Conservation (phyloP, 257 asterid species). For the Lycium ferocissimum region DNA sequence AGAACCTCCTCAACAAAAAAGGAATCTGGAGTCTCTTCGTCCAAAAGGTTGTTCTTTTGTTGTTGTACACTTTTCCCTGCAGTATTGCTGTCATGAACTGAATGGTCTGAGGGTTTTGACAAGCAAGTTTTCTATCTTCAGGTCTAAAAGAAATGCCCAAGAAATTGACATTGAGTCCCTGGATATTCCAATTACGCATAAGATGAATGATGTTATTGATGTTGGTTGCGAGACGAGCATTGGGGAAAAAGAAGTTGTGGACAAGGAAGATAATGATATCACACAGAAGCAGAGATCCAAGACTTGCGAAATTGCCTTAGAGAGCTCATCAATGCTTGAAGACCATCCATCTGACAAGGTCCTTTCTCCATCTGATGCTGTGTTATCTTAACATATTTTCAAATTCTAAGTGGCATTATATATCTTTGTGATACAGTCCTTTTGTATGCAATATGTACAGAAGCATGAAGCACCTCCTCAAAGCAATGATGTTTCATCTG, state of each 20-base stretch:
- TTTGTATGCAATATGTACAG: constrained; percentile 8
- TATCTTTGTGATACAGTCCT: not conserved
- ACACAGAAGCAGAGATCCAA: not conserved
- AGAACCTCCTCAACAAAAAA: constrained; percentile 30
- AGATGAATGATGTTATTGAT: not conserved
- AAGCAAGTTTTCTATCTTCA: constrained; percentile 2
- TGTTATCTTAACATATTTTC: constrained; percentile 18
- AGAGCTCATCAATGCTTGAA: not conserved
- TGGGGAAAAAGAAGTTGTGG: not conserved
- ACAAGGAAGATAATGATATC: not conserved
- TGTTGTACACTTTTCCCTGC: not conserved
- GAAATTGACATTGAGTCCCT: not conserved
- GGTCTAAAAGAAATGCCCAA: constrained; percentile 19
- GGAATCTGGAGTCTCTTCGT: constrained; percentile 10
- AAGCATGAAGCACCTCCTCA: not conserved
- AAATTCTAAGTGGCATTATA: not conserved
- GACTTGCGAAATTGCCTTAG: not conserved
- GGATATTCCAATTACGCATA: constrained; percentile 26
- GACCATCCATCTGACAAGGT: constrained; percentile 20
- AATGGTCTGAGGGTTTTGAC: constrained; percentile 15
- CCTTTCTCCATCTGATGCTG: constrained; percentile 1
- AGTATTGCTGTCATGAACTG: not conserved
- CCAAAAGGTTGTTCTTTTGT: constrained; percentile 17
- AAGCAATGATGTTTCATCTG: constrained; percentile 2
- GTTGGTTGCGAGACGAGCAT: constrained; percentile 14